Evolutionary conservation across 2,329 filamentous ascomycete genomes (phyloP), one percentile per base, ranked within the genome.

Genomic region (Aspergillus sp.): DNA sequence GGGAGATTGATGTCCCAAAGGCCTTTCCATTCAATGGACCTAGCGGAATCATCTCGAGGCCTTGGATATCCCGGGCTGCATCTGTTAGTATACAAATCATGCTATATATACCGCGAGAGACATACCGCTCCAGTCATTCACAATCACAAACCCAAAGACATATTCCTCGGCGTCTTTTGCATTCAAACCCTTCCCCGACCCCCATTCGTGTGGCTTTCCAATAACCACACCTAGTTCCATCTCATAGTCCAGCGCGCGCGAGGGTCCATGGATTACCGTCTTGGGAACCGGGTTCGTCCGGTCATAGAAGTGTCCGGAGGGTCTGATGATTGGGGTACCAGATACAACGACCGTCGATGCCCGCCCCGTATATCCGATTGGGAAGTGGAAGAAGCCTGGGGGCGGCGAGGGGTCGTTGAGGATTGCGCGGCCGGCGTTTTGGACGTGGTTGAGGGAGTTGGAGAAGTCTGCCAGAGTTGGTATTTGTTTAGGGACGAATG

Each of bases 21-120:
- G 79, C 82, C 68, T 88, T 89, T 2, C 81, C 79, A 51, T 87
- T 85, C 52, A 87, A 78, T 0, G 86, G 86, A 0, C 85, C 85
- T 0, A 87, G 71, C 0, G 84, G 84, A 3, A 74, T 75, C 84
- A 87, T 87, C 63, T 88, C 86, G 21, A 84, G 74, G 0, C 72
- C 78, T 67, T 88, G 85, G 19, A 88, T 84, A 66, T 88, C 85
- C 6, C 70, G 63, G 4, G 65, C 66, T 64, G 19, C 3, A 48
- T 21, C 35, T 27, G 44, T 56, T 56, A 56, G 52, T 46, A 51
- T 40, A 19, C 25, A 12, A 7, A 49, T 19, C 8, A 19, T 17
- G n/a, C 12, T 17, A 21, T 12, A 37, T 17, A 21, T 12, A 37
- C 2, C 9, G n/a, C 23, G 23, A 11, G 44, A 35, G 17, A 58